phyloP scores from a whole-genome alignment of 2,329 filamentous ascomycete genomes.

The Cladosporium cucumerinum region DNA sequence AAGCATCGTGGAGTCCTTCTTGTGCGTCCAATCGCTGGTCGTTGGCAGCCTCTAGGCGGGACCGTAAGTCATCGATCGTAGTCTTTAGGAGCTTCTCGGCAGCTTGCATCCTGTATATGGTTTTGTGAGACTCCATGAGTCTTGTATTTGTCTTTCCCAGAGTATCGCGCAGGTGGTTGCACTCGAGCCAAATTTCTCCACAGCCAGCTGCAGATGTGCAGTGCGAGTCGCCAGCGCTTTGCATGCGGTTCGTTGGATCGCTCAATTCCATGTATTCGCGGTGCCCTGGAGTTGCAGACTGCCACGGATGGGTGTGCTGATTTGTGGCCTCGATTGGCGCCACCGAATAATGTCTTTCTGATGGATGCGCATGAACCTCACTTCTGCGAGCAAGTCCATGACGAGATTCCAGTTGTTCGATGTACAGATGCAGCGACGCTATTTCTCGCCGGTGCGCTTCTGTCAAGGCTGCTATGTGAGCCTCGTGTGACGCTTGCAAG shows the following conservation, averaged over 20 bases:
- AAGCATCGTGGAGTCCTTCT: conserved; percentile 32
- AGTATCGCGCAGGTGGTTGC: conserved; percentile 38
- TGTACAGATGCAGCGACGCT: conserved; percentile 38
- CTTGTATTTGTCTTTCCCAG: conserved; percentile 36
- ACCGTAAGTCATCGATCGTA: conserved; percentile 38
- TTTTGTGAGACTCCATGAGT: conserved; percentile 40
- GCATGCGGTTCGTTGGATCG: neutral
- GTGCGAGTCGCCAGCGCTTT: neutral
- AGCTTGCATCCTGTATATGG: conserved; percentile 39
- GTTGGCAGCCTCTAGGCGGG: conserved; percentile 40
- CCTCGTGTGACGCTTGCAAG: conserved; percentile 39
- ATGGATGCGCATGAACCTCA: neutral
- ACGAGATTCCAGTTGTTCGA: conserved; percentile 36
- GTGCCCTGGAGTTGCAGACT: neutral
- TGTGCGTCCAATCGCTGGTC: conserved; percentile 40
- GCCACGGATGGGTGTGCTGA: neutral
- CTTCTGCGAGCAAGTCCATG: neutral
- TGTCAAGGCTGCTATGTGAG: conserved; percentile 36
- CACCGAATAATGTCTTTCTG: neutral
- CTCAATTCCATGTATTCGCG: neutral
- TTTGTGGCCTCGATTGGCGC: neutral
- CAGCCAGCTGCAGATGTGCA: conserved; percentile 23
- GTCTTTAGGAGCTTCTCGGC: conserved; percentile 37
- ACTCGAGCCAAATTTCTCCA: conserved; percentile 37
- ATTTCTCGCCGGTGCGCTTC: conserved; percentile 41